Base-by-base conservation (phyloP, 208 protist species). In the Leishmania gerbilli region DNA sequence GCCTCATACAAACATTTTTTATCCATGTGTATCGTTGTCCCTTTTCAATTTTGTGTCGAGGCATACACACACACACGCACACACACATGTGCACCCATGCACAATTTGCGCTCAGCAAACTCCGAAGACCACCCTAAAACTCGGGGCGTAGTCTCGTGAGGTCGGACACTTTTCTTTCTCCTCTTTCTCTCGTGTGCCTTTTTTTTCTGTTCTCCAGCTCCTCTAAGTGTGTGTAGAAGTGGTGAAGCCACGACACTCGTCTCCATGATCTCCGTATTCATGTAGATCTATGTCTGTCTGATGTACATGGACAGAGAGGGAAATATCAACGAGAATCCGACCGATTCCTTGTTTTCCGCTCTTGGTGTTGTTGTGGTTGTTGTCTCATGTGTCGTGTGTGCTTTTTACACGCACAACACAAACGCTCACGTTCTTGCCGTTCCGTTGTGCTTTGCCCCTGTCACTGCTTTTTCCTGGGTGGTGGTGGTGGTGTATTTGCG, bases 371-470 rank as follows among this genome's bases (percentile, higher is more conserved):
- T 55, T 17, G 49, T 51, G 34, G 11, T 55, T 17, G 49, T 51
- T 2, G 15, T 55, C 5, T 17, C 51, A n/a, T 69, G 34, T 21
- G 34, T 69, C 15, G 45, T 8, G 45, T 49, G 45, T 49, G 45
- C 45, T 0, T 49, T 49, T 0, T 49, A 11, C 0, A 8, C 9
- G 45, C 45, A 49, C 45, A 42, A 4, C 40, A 4, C 40, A 42
- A 4, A 4, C 40, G 40, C 40, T 42, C 40, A 42, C 40, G 40
- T 42, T 42, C 45, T 49, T 49, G 45, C 45, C 45, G 45, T 13
- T 11, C 8, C 0, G 5, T 49, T 0, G 0, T 49, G 45, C 45
- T 11, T 13, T 0, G 8, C 0, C 45, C 11, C 45, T 0, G 8
- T 2, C 0, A 49, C 45, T 8, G 0, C 45, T 11, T 8, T 49